A percentile compares a stretch with the other conserved stretches of the same genome.
Evolutionary conservation across 2,329 filamentous ascomycete species (phyloP).

Genomic region (Colletotrichum sp.): DNA sequence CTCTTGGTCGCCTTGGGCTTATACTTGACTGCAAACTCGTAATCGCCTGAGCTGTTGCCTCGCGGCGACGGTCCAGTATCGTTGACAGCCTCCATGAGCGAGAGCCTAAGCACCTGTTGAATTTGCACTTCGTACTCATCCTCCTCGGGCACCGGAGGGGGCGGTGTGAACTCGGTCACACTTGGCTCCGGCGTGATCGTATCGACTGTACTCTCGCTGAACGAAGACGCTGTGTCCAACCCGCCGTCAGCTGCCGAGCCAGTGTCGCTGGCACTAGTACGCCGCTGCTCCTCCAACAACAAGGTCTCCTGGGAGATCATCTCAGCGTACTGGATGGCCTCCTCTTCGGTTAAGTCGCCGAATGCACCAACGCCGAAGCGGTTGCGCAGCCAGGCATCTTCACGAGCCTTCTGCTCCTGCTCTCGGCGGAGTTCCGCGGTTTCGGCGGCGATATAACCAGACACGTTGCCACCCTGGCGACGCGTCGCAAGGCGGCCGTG

Average conservation of each 20-base stretch:
- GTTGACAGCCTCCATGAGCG: constrained; percentile 61
- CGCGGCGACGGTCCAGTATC: constrained; percentile 50
- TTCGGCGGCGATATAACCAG: constrained; percentile 87
- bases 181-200: constrained; percentile 63
- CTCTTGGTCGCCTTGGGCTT: constrained; percentile 48
- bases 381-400: constrained; percentile 73
- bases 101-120: constrained; percentile 67
- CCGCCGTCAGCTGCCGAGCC: constrained; percentile 55
- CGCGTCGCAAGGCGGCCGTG: constrained; percentile 57
- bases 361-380: constrained; percentile 84
- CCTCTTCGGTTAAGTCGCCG: constrained; percentile 68
- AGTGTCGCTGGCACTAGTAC: constrained; percentile 54
- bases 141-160: constrained; percentile 38
- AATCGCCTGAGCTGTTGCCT: constrained; percentile 51
- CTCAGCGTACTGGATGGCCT: constrained; percentile 68
- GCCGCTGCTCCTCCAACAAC: constrained; percentile 60
- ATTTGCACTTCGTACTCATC: constrained; percentile 66
- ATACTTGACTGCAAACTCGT: constrained; percentile 56
- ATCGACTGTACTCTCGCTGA: constrained; percentile 46
- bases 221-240: constrained; percentile 47
- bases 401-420: constrained; percentile 68
- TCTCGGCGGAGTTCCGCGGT: constrained; percentile 80
- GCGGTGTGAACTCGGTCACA: constrained; percentile 44
- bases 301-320: constrained; percentile 70
- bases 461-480: constrained; percentile 70